Percentiles rank a stretch among this genome's conserved stretches.
These are phyloP conservation scores for Pseudoscleropodium purum DNA, from an alignment of 225 moss, liverwort and hornwort genomes.

Conservation along the genomic window DNA sequence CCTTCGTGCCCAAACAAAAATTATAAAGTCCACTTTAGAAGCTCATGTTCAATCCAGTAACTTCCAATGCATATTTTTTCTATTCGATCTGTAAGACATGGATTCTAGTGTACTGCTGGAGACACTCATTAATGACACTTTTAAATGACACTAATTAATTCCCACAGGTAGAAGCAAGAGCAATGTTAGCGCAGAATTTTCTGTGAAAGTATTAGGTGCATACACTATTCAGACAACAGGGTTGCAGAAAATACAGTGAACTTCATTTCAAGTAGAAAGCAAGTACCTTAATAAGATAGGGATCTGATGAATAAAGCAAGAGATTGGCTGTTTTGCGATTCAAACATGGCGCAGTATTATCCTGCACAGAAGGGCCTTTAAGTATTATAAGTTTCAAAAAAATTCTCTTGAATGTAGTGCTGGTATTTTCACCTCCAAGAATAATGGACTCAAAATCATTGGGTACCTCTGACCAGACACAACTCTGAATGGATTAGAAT, in stretches of 20 bases:
- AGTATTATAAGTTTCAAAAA: background rate
- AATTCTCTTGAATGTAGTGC: background rate
- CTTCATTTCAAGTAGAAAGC: background rate
- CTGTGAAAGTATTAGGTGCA: background rate
- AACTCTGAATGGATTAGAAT: background rate
- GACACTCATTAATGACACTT: background rate
- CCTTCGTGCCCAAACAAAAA: background rate
- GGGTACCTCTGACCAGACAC: background rate
- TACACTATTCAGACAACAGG: background rate
- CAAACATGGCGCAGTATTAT: slow-evolving; percentile 56
- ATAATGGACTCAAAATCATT: background rate
- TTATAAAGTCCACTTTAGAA: background rate
- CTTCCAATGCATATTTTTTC: background rate
- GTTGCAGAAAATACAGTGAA: background rate
- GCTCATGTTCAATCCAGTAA: background rate
- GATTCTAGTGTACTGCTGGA: background rate
- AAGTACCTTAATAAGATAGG: slow-evolving; percentile 56
- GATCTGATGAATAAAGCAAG: slow-evolving; percentile 55
- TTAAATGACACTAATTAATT: background rate
- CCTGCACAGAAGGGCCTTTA: slow-evolving; percentile 19
- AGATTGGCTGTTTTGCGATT: slow-evolving; percentile 48
- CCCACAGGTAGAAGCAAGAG: background rate
- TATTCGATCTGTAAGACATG: background rate
- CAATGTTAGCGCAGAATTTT: background rate
- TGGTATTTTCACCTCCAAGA: background rate